Conservation (phyloP, 2,329 filamentous ascomycete genomes). For the Didymella keratinophila region DNA sequence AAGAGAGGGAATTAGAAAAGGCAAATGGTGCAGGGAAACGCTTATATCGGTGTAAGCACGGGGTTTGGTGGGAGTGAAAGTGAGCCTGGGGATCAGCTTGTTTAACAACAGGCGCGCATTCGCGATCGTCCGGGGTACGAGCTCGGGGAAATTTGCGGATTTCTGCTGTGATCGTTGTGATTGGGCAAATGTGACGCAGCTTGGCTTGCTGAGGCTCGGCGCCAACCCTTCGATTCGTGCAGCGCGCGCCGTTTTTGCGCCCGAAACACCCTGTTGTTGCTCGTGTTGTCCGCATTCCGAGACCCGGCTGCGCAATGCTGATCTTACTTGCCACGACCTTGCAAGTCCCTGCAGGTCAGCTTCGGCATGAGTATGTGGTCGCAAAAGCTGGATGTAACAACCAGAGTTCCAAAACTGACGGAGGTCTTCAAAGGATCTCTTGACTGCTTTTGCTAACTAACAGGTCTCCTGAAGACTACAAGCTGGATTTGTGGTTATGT, state of each 20-base stretch:
- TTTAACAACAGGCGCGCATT: conserved; percentile 15
- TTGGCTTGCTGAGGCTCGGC: conserved; percentile 15
- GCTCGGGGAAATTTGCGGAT: conserved; percentile 13
- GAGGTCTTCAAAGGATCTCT: no score
- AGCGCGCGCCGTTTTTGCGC: neutral
- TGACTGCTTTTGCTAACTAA: no score
- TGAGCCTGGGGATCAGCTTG: conserved; percentile 17
- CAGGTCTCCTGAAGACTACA: no score
- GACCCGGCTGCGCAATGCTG: neutral
- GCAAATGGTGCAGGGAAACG: neutral
- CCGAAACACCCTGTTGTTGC: conserved; percentile 9
- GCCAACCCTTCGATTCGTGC: conserved; percentile 13
- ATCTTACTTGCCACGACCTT: neutral
- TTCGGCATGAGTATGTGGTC: no score
- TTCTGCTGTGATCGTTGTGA: neutral
- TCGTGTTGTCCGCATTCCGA: conserved; percentile 11
- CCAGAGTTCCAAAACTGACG: neutral
- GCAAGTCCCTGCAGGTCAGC: conserved; percentile 1
- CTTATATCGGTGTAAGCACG: neutral
- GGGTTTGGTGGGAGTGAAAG: conserved; percentile 2
- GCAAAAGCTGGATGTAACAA: no score
- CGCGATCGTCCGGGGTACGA: conserved; percentile 9
- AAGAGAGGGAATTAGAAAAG: conserved; percentile 2
- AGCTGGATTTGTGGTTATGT: no score
- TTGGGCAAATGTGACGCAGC: conserved; percentile 13